Percentiles rank a stretch among this genome's conserved stretches.
phyloP scores from a whole-genome alignment of 1,284 basidiomycete species.

The Acaromyces ingoldii region DNA sequence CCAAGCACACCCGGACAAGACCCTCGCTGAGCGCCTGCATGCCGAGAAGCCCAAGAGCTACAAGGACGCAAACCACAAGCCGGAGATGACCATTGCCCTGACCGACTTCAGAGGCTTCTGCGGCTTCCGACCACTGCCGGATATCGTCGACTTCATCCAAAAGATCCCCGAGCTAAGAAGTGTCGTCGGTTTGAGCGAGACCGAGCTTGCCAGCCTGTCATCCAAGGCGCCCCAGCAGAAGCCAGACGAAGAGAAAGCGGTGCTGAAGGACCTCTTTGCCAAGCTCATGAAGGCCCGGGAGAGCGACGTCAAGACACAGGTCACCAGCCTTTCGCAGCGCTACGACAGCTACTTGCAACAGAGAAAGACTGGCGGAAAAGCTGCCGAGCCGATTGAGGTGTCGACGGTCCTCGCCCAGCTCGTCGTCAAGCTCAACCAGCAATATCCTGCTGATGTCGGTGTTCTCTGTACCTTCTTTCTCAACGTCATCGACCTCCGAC shows the following conservation, averaged over 20 bases:
- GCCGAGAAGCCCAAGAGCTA: conserved; percentile 74
- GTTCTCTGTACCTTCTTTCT: conserved; percentile 86
- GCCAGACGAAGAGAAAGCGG: not conserved
- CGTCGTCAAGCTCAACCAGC: conserved; percentile 66
- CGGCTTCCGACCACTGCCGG: conserved; percentile 74
- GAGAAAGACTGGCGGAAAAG: not conserved
- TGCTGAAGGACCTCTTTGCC: conserved; percentile 27
- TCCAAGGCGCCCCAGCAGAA: too few species aligned
- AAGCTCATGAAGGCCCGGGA: conserved; percentile 27
- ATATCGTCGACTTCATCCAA: conserved; percentile 66
- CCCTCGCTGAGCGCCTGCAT: conserved; percentile 73
- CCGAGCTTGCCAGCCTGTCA: not conserved
- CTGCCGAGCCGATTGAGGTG: conserved; percentile 13
- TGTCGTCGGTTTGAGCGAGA: conserved; percentile 14
- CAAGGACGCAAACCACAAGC: conserved; percentile 93
- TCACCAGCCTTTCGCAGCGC: conserved; percentile 1
- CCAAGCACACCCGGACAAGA: conserved; percentile 94
- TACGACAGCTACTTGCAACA: conserved; percentile 1
- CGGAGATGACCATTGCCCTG: conserved; percentile 95
- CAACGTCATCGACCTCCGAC: conserved; percentile 73
- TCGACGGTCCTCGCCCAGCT: conserved; percentile 56
- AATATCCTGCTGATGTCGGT: conserved; percentile 91
- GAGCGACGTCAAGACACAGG: conserved; percentile 5
- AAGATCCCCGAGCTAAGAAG: conserved; percentile 71
- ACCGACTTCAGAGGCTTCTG: conserved; percentile 87